A percentile compares a stretch with the other conserved stretches of the same genome.
Evolutionary conservation across 768 basidiomycete genomes (phyloP).

Genomic region (Kwoniella dejecticola): DNA sequence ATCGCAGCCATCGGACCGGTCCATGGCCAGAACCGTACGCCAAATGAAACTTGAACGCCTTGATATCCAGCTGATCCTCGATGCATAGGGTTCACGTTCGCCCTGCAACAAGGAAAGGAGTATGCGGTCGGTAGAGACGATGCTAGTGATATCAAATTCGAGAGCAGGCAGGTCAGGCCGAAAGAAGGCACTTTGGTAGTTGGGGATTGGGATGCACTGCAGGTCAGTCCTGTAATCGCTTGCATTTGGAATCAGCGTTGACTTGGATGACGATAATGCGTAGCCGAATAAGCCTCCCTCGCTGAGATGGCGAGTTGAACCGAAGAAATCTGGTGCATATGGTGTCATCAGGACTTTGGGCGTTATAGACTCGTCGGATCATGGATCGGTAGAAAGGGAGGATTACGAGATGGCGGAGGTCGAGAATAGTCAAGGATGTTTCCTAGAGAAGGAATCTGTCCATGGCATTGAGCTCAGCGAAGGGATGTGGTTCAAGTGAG

Average conservation of each 20-base stretch:
- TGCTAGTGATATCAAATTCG: slow-evolving; percentile 36
- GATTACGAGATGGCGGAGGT: slow-evolving; percentile 30
- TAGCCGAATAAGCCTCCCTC: slow-evolving; percentile 32
- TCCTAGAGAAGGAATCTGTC: slow-evolving; percentile 24
- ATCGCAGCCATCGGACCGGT: slow-evolving; percentile 38
- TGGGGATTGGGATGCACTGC: slow-evolving; percentile 41
- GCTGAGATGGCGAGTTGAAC: slow-evolving; percentile 32
- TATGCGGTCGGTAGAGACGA: slow-evolving; percentile 42
- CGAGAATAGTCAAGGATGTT: slow-evolving; percentile 23
- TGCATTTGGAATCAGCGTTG: neutral
- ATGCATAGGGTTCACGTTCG: slow-evolving; percentile 44
- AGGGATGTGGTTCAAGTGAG: slow-evolving; percentile 47
- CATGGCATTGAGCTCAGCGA: slow-evolving; percentile 32
- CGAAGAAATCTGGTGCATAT: slow-evolving; percentile 28
- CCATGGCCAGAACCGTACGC: slow-evolving; percentile 35
- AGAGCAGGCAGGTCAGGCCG: slow-evolving; percentile 25
- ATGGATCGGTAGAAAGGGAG: slow-evolving; percentile 24
- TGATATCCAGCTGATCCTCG: neutral
- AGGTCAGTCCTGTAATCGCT: slow-evolving; percentile 20
- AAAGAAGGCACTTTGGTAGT: slow-evolving; percentile 37
- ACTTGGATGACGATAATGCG: neutral
- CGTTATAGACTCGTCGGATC: slow-evolving; percentile 9
- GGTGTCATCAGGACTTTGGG: slow-evolving; percentile 24
- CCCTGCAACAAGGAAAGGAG: slow-evolving; percentile 33
- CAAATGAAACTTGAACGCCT: neutral